Conservation (phyloP, 2,329 filamentous ascomycete species). For the Hymenoscyphus albidus region DNA sequence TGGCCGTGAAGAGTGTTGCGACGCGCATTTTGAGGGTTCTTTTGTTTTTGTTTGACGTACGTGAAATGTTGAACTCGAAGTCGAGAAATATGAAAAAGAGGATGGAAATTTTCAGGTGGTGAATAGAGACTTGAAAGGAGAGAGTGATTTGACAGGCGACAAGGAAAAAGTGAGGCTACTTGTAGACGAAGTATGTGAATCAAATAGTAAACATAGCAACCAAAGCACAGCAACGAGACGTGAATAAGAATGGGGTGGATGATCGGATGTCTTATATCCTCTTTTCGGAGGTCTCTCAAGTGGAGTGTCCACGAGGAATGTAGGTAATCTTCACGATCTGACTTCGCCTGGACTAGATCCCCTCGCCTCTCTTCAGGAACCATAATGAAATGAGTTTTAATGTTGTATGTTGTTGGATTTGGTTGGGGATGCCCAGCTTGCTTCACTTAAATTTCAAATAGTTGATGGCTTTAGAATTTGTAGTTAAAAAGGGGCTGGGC, state of each 20-base stretch:
- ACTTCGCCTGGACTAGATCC: background rate
- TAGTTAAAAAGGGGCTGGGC: too few species aligned
- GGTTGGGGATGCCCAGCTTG: background rate
- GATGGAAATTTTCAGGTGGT: background rate
- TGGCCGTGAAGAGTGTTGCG: background rate
- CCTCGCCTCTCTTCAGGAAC: background rate
- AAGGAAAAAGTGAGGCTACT: background rate
- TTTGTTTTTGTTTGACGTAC: background rate
- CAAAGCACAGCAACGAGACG: background rate
- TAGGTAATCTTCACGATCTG: background rate
- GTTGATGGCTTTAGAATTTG: background rate
- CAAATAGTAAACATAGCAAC: background rate
- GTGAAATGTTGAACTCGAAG: background rate
- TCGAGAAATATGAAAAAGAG: background rate
- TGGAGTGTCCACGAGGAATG: background rate
- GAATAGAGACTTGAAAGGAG: background rate
- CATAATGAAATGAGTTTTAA: background rate
- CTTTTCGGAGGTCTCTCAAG: background rate
- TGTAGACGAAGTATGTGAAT: background rate
- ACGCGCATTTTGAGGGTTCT: slow-evolving; percentile 3
- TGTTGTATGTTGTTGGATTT: too few species aligned
- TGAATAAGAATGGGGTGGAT: background rate
- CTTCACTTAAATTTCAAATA: background rate
- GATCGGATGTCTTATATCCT: background rate
- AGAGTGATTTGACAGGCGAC: background rate